Base-by-base conservation (phyloP, 2,329 filamentous ascomycete species). In the Pseudopyrenochaeta lycopersici region DNA sequence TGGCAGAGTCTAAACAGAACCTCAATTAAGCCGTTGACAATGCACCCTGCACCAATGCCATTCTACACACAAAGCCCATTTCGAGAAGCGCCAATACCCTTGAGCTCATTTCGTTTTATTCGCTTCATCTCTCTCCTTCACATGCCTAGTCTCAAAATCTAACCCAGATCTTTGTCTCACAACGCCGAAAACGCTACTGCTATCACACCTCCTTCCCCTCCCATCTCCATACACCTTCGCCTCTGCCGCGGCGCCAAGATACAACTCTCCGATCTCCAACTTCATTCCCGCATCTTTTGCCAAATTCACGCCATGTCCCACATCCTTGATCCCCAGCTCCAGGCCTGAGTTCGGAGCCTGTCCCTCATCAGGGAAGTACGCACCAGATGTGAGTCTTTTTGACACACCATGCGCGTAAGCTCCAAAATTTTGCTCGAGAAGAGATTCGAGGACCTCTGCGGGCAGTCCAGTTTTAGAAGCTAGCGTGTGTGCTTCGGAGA, bases 271-370 rank as follows among this genome's bases (percentile, higher is more conserved):
- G 17, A 81, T 73, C 40, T 76, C 67, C 14, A 84, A 56, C 15
- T 58, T 71, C 18, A 77, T 59, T 0, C 79, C 80, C 0, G 66
- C 68, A 1, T 75, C 70, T 42, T 71, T 67, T 1, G 81, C 82
- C 23, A 77, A 74, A 5, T 67, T 67, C 11, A 84, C 75, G 0
- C 80, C 82, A 60, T 83, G 80, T 0, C 78, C 76, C 0, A 84
- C 81, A 58, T 85, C 83, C 52, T 85, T 84, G 7, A 84, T 73
- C 0, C 80, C 83, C 3, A 85, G 67, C 18, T 78, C 76, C 2
- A 85, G 52, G 32, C 81, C 81, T 0, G 81, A 84, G 74, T 75
- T 79, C 1, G 82, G 81, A 23, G 71, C 62, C 21, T 76, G 45
- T 0, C 69, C 68, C 10, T 48, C 46, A 0, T 61, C 45, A 2